These are phyloP conservation scores for Purpureocillium takamizusanense DNA, from an alignment of 2,329 filamentous ascomycete species.

Conservation along the genomic window DNA sequence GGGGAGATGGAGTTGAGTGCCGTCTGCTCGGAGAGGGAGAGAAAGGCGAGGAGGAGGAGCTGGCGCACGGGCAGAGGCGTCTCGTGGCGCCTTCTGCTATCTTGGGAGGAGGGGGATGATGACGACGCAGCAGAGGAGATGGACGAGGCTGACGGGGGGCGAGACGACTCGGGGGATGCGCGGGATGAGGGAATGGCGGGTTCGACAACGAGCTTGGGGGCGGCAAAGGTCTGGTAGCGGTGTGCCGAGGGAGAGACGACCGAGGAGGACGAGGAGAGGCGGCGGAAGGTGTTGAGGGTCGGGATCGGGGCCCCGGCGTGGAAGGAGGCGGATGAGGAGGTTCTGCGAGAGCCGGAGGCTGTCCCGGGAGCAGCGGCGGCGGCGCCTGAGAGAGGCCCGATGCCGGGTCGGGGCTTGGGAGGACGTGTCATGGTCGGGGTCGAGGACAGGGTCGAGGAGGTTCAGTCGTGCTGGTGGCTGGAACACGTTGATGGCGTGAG, in stretches of 20 bases:
- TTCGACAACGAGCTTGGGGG: constrained; percentile 56
- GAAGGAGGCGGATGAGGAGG: constrained; percentile 36
- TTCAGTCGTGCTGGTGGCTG: too few relatives aligned
- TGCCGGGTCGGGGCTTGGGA: too few relatives aligned
- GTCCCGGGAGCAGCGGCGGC: background rate
- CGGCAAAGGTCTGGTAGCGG: constrained; percentile 77
- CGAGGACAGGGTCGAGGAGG: too few relatives aligned
- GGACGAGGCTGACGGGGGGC: constrained; percentile 6
- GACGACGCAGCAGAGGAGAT: constrained; percentile 18
- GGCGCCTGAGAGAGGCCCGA: too few relatives aligned
- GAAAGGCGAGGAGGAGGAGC: constrained; percentile 74
- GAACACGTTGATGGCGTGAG: too few relatives aligned
- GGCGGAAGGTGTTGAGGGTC: constrained; percentile 11
- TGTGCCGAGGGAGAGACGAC: constrained; percentile 30
- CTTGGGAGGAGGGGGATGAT: constrained; percentile 19
- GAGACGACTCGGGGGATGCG: constrained; percentile 11
- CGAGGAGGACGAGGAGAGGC: too few relatives aligned
- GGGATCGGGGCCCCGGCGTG: constrained; percentile 43
- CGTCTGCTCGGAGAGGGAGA: constrained; percentile 89
- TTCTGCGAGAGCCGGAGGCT: constrained; percentile 9
- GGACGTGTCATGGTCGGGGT: too few relatives aligned
- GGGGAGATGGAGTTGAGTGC: constrained; percentile 94
- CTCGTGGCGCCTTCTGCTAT: constrained; percentile 36
- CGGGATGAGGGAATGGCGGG: constrained; percentile 8
- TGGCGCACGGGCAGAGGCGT: constrained; percentile 78